Evolutionary conservation across 441 rosid species (phyloP), one percentile per base, ranked within the genome.

Genomic region (Corymbia citriodora): DNA sequence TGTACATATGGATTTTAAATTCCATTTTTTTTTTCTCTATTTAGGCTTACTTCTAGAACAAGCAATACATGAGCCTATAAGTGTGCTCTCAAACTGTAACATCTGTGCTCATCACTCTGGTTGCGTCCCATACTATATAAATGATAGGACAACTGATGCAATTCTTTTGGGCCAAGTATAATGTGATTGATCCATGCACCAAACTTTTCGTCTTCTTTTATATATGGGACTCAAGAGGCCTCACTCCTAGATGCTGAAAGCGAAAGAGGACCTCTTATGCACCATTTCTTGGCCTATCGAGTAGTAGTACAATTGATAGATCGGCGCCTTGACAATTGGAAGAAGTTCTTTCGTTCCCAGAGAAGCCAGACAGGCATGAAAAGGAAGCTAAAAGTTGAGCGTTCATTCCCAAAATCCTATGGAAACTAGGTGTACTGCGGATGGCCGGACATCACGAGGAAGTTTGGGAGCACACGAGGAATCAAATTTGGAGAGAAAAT

Each of bases 61-160:
- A 70, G 48, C 49, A 23, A 18, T 19, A 72, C 82, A 18, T 72
- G 45, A 72, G 8, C 49, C 5, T 72, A 0, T 19, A 72, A 18
- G 2, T 18, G 2, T 36, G 29, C 3, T 23, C 29, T 6, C 5
- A 1, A 36, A 36, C 2, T 5, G 2, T 36, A 36, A 72, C 27
- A 36, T 72, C 6, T 2, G 9, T 72, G 9, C 82, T 72, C 3
- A 72, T 72, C 82, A 72, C 49, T 36, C 14, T 25, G 0, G 4
- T 18, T 19, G 27, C 15, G 0, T 36, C 48, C 21, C 27, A 18
- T 72, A 72, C 27, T 18, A 72, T 27, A 18, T 70, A 72, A 72
- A 72, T 19, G 82, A 36, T 10, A 36, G n/a, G 65, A 59, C 7
- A 14, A 59, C 65, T n/a, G 10, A 10, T 23, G 29, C 2, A 10